Evolutionary conservation across 306 rosid genomes (phyloP).

Genomic region (Leucaena leucocephala): DNA sequence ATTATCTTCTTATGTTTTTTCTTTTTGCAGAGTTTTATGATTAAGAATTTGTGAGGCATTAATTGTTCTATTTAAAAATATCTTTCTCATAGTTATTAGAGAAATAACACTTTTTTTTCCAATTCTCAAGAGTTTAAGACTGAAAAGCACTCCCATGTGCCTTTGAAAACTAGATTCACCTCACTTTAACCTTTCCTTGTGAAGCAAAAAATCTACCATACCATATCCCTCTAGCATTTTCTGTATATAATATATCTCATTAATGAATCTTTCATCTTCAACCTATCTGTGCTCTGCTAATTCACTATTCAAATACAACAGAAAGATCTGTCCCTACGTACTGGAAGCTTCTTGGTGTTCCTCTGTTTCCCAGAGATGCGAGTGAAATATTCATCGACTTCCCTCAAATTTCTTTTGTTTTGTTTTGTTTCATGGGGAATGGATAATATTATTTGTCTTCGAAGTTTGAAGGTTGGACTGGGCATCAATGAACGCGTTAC

Average conservation of each 20-base stretch:
- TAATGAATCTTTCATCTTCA: no score
- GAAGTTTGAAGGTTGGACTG: constrained; percentile 1
- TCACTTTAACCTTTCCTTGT: not conserved
- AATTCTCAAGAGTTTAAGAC: not conserved
- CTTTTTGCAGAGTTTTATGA: no score
- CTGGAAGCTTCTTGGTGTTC: not conserved
- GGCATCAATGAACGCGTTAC: not conserved
- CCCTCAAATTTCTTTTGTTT: not conserved
- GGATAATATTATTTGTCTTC: not conserved
- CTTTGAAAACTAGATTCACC: not conserved
- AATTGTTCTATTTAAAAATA: no score
- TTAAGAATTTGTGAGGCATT: not conserved
- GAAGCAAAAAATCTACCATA: not conserved
- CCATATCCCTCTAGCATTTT: not conserved
- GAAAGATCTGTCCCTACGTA: not conserved
- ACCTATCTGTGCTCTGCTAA: no score
- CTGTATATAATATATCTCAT: no score
- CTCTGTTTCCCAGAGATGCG: not conserved
- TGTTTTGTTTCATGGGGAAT: not conserved
- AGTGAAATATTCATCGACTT: not conserved
- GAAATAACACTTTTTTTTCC: not conserved
- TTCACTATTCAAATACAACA: not conserved
- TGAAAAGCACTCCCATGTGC: not conserved
- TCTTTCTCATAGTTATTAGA: no score
- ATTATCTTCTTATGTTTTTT: no score